phyloP scores from a whole-genome alignment of 176 grass and related monocot genomes.

The Eleusine indica region DNA sequence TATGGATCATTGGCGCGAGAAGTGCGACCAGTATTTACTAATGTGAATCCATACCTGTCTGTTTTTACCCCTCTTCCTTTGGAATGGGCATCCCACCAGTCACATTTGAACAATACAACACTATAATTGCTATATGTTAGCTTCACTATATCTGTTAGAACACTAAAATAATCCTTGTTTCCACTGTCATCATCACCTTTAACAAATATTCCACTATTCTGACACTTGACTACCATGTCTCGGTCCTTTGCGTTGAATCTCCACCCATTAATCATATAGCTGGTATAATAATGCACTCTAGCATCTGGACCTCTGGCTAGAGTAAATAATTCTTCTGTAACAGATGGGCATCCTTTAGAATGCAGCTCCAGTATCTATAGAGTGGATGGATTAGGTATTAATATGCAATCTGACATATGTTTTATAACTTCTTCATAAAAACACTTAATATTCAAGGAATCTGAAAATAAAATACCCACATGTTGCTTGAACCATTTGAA shows the following conservation, averaged over 20 bases:
- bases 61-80: background rate
- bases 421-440: no score
- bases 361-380: no score
- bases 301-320: slow-evolving; percentile 1
- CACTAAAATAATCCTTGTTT: background rate
- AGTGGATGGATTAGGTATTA: no score
- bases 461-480: no score
- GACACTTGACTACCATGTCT: background rate
- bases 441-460: no score
- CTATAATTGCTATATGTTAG: background rate
- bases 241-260: slow-evolving; percentile 1
- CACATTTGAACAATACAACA: slow-evolving; percentile 19
- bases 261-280: slow-evolving; percentile 25
- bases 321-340: slow-evolving; percentile 4
- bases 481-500: no score
- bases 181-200: background rate
- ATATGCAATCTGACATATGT: no score
- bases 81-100: background rate
- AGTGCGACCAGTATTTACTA: background rate
- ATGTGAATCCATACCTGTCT: background rate
- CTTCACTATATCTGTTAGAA: background rate
- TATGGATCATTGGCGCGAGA: background rate
- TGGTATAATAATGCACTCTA: background rate
- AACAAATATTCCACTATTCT: background rate
- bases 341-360: background rate